A percentile compares a stretch with the other conserved stretches of the same genome.
Evolutionary conservation across 352 stramenopile genomes (phyloP).

Genomic region (Poterioochromonas sp.): DNA sequence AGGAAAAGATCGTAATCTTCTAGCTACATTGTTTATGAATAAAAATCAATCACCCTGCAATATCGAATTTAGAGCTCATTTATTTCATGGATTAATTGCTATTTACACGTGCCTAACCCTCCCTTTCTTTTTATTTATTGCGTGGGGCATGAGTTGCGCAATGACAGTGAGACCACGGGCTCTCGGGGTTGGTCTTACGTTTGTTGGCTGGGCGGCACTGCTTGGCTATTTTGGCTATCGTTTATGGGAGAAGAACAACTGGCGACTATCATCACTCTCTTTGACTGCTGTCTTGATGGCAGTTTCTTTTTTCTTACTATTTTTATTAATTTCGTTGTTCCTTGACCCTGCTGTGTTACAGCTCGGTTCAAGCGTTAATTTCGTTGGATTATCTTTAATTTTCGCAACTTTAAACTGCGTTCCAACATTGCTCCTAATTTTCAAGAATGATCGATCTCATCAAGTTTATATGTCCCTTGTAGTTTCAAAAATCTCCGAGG

Average conservation of each 20-base stretch:
- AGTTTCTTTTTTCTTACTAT: neutral
- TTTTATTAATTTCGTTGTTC: slow-evolving; percentile 16
- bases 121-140: slow-evolving; percentile 12
- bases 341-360: slow-evolving; percentile 16
- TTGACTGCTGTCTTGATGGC: neutral
- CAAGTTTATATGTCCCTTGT: slow-evolving; percentile 1
- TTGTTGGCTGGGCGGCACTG: neutral
- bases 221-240: neutral
- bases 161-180: neutral
- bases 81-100: slow-evolving; percentile 12
- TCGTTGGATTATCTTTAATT: slow-evolving; percentile 9
- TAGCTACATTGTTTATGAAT: slow-evolving; percentile 13
- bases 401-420: slow-evolving; percentile 17
- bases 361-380: neutral
- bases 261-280: neutral
- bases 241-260: slow-evolving; percentile 8
- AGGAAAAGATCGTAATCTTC: slow-evolving; percentile 10
- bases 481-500: neutral
- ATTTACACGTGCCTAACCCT: neutral
- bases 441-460: slow-evolving; percentile 12
- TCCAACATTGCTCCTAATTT: neutral
- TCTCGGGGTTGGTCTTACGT: neutral
- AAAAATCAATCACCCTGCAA: neutral
- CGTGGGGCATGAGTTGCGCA: slow-evolving; percentile 10
- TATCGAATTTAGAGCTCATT: slow-evolving; percentile 7